phyloP scores from a whole-genome alignment of 2,329 filamentous ascomycete genomes.

The Acarospora socialis region DNA sequence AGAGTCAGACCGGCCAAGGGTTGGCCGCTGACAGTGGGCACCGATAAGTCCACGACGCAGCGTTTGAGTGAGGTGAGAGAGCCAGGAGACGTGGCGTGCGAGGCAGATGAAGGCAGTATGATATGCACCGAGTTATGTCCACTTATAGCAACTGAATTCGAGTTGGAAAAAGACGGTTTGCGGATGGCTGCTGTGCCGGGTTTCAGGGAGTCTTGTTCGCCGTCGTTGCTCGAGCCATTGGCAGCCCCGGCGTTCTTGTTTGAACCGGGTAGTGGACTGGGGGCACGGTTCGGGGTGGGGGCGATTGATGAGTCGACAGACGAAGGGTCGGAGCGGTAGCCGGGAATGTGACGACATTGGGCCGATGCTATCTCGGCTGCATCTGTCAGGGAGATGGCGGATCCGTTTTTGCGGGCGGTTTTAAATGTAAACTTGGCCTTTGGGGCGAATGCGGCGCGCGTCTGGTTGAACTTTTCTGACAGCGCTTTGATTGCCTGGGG shows the following conservation, averaged over 20 bases:
- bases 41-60: constrained; percentile 71
- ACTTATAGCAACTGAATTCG: constrained; percentile 47
- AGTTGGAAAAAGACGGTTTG: constrained; percentile 44
- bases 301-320: constrained; percentile 28
- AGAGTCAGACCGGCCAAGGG: constrained; percentile 59
- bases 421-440: constrained; percentile 79
- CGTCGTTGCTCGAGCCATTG: constrained; percentile 9
- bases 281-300: constrained; percentile 20
- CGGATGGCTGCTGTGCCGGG: neutral
- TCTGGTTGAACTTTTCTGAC: constrained; percentile 61
- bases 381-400: constrained; percentile 41
- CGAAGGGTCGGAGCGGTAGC: constrained; percentile 25
- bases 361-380: constrained; percentile 40
- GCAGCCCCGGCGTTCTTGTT: constrained; percentile 11
- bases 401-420: constrained; percentile 36
- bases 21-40: constrained; percentile 39
- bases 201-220: constrained; percentile 9
- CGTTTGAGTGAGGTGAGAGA: constrained; percentile 53
- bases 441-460: constrained; percentile 52
- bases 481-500: constrained; percentile 61
- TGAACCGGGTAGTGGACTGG: constrained; percentile 15
- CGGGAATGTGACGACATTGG: constrained; percentile 30
- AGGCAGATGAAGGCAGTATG: constrained; percentile 57
- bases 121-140: constrained; percentile 58
- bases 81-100: constrained; percentile 57